Base-by-base conservation (phyloP, 2,329 filamentous ascomycete genomes). In the Alternaria angustiovoidea region DNA sequence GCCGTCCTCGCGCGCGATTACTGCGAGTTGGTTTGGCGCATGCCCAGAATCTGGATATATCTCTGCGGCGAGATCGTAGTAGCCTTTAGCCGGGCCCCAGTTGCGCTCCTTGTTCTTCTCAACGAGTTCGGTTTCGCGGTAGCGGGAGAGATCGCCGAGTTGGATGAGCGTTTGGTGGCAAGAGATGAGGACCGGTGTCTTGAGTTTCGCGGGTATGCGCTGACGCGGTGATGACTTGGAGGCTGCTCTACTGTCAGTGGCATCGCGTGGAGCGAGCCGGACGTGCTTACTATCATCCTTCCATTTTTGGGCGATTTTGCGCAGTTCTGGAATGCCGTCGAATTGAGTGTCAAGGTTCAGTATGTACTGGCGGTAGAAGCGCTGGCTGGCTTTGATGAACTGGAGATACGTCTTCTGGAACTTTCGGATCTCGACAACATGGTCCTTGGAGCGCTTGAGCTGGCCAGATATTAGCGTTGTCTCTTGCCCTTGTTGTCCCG, bases 91-190 rank as follows among this genome's bases (percentile, higher is more conserved):
- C 14, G 88, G 88, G 26, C 91, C 91, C 83, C 92, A 96, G 69
- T 91, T 91, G 54, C 89, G 88, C 64, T 88, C 86, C 76, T 91
- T 93, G 54, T 78, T 74, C 75, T 91, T 93, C 51, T 76, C 73
- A 60, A 89, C 88, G 59, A 92, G 83, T 73, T 94, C 91, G 54
- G 84, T 85, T 68, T 88, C 87, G 61, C 94, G 89, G 79, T 97
- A 99, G 64, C 95, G 89, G 51, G 92, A 92, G 48, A 99, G 84
- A 76, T 99, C 95, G 34, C 95, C 95, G 9, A 98, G 86, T 66
- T 91, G 92, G 61, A 97, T 89, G 56, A 98, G 84, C 5, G 91
- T 93, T 57, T 89, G 87, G 79, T 97, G 91, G 75, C 92, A 96
- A 4, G 92, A 93, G 57, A 84, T 81, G 41, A 92, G 82, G 57